Conservation (phyloP, 2,329 filamentous ascomycete species). For the Monascus ruber region DNA sequence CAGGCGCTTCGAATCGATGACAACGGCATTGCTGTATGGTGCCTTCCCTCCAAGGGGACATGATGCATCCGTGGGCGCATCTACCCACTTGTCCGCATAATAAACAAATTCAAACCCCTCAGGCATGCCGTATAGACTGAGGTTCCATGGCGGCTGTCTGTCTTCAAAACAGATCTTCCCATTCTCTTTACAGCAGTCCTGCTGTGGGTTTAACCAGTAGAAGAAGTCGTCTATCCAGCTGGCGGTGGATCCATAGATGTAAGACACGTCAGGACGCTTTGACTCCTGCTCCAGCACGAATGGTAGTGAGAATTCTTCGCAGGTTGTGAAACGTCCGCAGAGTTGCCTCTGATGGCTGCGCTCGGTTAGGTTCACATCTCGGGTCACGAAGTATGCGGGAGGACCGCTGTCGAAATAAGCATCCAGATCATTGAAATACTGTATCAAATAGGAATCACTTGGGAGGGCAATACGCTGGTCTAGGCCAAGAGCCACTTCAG, state of each 20-base stretch:
- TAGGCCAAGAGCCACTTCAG: conserved; percentile 72
- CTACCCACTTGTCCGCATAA: conserved; percentile 75
- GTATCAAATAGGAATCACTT: conserved; percentile 84
- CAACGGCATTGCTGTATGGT: conserved; percentile 72
- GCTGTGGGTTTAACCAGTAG: conserved; percentile 83
- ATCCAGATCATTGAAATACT: conserved; percentile 94
- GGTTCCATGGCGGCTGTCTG: conserved; percentile 74
- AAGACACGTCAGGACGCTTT: conserved; percentile 77
- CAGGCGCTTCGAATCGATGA: conserved; percentile 56
- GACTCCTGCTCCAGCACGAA: conserved; percentile 91
- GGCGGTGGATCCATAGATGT: conserved; percentile 75
- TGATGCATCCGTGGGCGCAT: conserved; percentile 64
- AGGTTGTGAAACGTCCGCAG: conserved; percentile 84
- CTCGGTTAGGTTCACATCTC: conserved; percentile 65
- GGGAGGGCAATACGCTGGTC: conserved; percentile 94
- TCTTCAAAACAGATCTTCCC: conserved; percentile 66
- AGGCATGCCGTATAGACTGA: conserved; percentile 81
- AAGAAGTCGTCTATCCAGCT: conserved; percentile 98
- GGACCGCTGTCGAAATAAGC: conserved; percentile 84
- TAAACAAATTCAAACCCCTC: conserved; percentile 81
- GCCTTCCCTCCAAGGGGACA: conserved; percentile 85
- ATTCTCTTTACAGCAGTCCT: conserved; percentile 64
- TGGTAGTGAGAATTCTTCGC: conserved; percentile 68
- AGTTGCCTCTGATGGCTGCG: conserved; percentile 69
- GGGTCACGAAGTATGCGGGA: conserved; percentile 91